Percentiles rank a stretch among this genome's conserved stretches.
Evolutionary conservation across 2,329 filamentous ascomycete genomes (phyloP).

Genomic region (Trichoderma sp.): DNA sequence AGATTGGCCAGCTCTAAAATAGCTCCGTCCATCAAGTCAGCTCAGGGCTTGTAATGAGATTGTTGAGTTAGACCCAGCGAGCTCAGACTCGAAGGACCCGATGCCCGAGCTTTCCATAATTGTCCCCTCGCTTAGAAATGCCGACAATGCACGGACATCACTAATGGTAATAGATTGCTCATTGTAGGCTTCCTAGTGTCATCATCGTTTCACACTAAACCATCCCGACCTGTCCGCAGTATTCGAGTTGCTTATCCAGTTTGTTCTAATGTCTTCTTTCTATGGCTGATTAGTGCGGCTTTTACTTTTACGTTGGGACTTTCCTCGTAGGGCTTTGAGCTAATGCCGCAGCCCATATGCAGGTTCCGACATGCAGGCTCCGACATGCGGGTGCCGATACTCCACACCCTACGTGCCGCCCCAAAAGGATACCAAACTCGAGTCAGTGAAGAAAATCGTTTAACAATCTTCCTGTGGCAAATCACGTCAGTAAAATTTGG

Average conservation of each 20-base stretch:
- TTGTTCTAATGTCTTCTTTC: not conserved
- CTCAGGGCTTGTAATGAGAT: no score
- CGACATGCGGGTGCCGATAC: not conserved
- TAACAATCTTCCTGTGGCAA: not conserved
- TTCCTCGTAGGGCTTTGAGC: not conserved
- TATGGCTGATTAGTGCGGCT: not conserved
- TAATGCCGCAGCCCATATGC: not conserved
- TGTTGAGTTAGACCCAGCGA: no score
- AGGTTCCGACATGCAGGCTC: not conserved
- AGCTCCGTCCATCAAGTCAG: not conserved
- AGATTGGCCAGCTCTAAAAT: not conserved
- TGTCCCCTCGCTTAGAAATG: no score
- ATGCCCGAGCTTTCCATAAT: no score
- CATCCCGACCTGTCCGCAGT: not conserved
- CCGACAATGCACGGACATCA: no score
- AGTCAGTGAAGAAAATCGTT: not conserved
- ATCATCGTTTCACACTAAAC: no score
- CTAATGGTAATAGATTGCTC: no score
- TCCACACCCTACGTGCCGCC: not conserved
- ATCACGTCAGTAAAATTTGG: not conserved
- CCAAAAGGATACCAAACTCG: not conserved
- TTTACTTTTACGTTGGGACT: not conserved
- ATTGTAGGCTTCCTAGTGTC: no score
- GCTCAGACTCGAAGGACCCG: no score
- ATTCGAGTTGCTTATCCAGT: not conserved